Percentiles rank a stretch among this genome's conserved stretches.
These are phyloP conservation scores for Botrytis fragariae DNA, from an alignment of 2,329 filamentous ascomycete genomes.

Conservation along the genomic window DNA sequence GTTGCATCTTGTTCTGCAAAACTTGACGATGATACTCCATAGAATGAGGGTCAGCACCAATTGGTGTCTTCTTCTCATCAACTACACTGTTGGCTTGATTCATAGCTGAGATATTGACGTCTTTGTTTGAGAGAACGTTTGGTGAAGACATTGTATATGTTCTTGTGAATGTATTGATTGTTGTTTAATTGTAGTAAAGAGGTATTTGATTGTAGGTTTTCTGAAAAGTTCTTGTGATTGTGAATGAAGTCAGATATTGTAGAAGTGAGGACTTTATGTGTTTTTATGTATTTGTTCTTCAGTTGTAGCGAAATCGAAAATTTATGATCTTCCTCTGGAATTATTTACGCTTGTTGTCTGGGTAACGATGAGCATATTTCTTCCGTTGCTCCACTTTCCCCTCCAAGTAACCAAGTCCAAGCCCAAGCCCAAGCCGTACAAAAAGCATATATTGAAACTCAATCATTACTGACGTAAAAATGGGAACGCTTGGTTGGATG, in stretches of 20 bases:
- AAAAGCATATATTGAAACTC: not conserved
- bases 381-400: slow-evolving; percentile 14
- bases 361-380: slow-evolving; percentile 9
- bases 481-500: not conserved
- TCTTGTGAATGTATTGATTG: slow-evolving; percentile 1
- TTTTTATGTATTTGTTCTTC: slow-evolving; percentile 15
- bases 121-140: slow-evolving; percentile 62
- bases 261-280: slow-evolving; percentile 9
- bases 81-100: slow-evolving; percentile 27
- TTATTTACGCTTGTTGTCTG: slow-evolving; percentile 15
- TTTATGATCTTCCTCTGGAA: slow-evolving; percentile 14
- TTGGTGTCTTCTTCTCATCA: slow-evolving; percentile 24
- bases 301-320: slow-evolving; percentile 10
- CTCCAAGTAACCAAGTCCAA: not conserved
- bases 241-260: slow-evolving; percentile 1
- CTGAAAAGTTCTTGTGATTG: not conserved
- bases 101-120: slow-evolving; percentile 58
- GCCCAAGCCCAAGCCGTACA: not conserved
- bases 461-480: not conserved
- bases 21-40: slow-evolving; percentile 79
- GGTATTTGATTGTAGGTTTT: not conserved
- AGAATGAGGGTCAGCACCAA: slow-evolving; percentile 51
- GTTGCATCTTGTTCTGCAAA: slow-evolving; percentile 68
- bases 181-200: not conserved
- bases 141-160: slow-evolving; percentile 47